Conservation (phyloP, 495 filamentous ascomycete species). For the Neurospora tetrasperma region DNA sequence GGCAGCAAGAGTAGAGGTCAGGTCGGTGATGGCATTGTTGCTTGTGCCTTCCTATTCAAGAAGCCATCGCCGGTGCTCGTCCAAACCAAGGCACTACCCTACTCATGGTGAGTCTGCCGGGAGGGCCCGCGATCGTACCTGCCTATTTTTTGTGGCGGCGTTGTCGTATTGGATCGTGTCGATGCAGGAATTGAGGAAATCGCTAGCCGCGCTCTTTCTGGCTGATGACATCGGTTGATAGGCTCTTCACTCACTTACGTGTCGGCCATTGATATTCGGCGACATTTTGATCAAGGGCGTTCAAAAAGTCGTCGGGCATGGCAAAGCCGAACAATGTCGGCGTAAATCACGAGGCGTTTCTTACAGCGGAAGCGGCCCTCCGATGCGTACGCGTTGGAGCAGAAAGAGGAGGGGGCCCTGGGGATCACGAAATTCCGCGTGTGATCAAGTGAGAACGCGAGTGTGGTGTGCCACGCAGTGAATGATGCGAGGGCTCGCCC, state of each 20-base stretch:
- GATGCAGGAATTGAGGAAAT: not conserved
- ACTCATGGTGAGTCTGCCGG: not conserved
- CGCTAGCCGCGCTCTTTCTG: not conserved
- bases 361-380: not conserved
- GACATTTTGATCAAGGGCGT: not conserved
- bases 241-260: not conserved
- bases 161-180: not conserved
- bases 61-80: not conserved
- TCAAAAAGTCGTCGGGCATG: not conserved
- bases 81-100: not conserved
- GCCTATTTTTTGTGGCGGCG: not conserved
- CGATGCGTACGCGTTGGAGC: not conserved
- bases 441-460: not conserved
- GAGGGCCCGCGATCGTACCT: not conserved
- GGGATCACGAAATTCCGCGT: not conserved
- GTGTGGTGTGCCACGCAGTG: not conserved
- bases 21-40: not conserved
- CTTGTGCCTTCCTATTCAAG: not conserved
- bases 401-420: not conserved
- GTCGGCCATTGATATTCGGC: not conserved
- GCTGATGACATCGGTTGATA: not conserved
- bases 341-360: not conserved
- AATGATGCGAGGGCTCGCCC: not conserved
- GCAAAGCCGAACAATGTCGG: not conserved
- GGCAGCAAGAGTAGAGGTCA: not conserved